A percentile compares a stretch with the other conserved stretches of the same genome.
These are phyloP conservation scores for Starmerella scarabaei DNA, from an alignment of 805 yeast species.

Conservation along the genomic window DNA sequence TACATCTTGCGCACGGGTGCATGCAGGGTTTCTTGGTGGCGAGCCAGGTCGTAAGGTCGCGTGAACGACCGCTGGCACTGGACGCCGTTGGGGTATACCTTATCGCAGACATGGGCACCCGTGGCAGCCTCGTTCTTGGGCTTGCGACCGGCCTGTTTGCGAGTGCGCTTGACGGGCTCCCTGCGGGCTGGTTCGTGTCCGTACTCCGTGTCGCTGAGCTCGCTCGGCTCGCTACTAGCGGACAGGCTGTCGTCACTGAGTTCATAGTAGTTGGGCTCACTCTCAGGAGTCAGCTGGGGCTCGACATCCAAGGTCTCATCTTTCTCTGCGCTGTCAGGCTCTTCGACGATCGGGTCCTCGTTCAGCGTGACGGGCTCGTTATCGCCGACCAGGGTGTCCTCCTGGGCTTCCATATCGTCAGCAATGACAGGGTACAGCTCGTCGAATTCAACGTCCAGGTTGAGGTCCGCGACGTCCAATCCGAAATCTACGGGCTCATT, in stretches of 20 bases:
- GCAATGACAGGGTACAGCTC: constrained; percentile 5
- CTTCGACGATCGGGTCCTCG: no score
- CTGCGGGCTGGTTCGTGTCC: not conserved
- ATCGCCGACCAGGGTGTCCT: not conserved
- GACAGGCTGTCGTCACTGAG: no score
- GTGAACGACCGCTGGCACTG: constrained; percentile 73
- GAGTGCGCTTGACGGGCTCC: not conserved
- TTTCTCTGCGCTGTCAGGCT: not conserved
- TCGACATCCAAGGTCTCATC: not conserved
- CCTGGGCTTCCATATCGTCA: not conserved
- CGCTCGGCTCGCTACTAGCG: not conserved
- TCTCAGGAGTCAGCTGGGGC: not conserved
- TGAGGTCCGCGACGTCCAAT: constrained; percentile 1
- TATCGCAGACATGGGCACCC: constrained; percentile 18
- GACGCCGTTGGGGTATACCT: constrained; percentile 26
- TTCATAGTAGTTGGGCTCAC: no score
- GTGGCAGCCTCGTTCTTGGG: not conserved
- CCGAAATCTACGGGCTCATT: not conserved
- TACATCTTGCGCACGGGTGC: constrained; percentile 74
- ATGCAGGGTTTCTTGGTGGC: constrained; percentile 95
- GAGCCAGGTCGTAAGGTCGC: constrained; percentile 82
- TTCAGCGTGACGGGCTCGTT: not conserved
- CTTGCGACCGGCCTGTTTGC: not conserved
- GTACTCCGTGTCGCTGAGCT: not conserved
- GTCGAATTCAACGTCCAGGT: constrained; percentile 2